These are phyloP conservation scores for Pelargonium nanum DNA, from an alignment of 345 rosid genomes.

Conservation along the genomic window DNA sequence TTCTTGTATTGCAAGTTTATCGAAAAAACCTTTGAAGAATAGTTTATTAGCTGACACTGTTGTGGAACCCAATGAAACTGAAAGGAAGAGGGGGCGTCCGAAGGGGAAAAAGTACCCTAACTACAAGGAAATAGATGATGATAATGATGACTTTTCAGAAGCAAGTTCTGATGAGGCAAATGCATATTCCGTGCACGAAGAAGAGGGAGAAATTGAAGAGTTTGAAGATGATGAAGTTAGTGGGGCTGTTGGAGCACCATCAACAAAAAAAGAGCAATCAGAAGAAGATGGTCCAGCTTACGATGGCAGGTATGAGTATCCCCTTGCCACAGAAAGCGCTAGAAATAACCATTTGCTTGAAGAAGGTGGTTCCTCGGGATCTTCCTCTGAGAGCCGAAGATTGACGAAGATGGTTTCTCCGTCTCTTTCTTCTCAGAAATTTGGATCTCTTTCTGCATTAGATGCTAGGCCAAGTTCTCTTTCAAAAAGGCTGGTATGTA, in stretches of 20 bases:
- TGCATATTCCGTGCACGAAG: conserved; percentile 68
- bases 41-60: conserved; percentile 39
- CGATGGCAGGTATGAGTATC: conserved; percentile 45
- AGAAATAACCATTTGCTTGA: conserved; percentile 41
- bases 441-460: conserved; percentile 91
- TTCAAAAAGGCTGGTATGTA: conserved; percentile 66
- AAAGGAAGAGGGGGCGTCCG: conserved; percentile 81
- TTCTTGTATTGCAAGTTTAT: conserved; percentile 50
- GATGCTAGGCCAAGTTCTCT: conserved; percentile 83
- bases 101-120: conserved; percentile 74
- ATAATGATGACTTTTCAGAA: conserved; percentile 73
- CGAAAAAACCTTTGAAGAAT: conserved; percentile 81
- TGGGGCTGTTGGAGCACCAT: conserved; percentile 50
- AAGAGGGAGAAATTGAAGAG: conserved; percentile 76
- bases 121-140: conserved; percentile 94
- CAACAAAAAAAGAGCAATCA: conserved; percentile 52
- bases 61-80: conserved; percentile 47
- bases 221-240: conserved; percentile 74
- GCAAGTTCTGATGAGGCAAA: conserved; percentile 84
- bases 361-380: conserved; percentile 81
- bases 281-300: conserved; percentile 63
- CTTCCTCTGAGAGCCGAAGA: conserved; percentile 73
- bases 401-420: conserved; percentile 63
- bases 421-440: conserved; percentile 71
- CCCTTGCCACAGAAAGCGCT: conserved; percentile 37